phyloP scores from a whole-genome alignment of 169 alveolate species.

The Amoebophrya sp. region DNA sequence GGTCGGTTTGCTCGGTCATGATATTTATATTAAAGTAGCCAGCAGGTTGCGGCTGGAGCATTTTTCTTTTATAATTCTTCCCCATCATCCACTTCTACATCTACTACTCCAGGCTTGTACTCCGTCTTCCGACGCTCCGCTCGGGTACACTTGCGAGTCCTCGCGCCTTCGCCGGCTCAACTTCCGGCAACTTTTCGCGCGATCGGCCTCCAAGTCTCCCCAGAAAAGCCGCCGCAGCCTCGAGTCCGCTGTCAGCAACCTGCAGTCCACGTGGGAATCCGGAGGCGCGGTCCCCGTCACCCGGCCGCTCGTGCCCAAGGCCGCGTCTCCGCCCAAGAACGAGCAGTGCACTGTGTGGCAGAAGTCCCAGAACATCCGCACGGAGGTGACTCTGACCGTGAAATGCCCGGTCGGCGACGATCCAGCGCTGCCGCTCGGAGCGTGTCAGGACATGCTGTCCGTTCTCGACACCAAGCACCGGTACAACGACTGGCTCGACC shows the following conservation, averaged over 20 bases:
- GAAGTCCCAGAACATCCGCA: not conserved
- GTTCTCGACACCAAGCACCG: not conserved
- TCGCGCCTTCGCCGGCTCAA: not conserved
- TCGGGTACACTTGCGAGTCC: not conserved
- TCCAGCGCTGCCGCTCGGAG: no score
- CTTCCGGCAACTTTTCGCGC: not conserved
- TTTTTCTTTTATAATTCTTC: no score
- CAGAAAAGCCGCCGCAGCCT: not conserved
- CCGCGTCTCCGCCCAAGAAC: not conserved
- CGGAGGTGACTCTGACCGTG: not conserved
- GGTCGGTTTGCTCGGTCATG: no score
- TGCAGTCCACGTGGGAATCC: not conserved
- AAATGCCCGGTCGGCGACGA: not conserved
- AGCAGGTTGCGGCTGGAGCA: no score
- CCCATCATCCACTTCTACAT: no score
- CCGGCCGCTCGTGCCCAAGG: not conserved
- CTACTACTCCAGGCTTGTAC: not conserved
- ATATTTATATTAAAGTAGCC: no score
- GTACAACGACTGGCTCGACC: not conserved
- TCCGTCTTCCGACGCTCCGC: not conserved
- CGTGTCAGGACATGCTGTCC: not conserved
- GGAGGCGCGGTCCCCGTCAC: not conserved
- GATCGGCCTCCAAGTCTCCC: not conserved
- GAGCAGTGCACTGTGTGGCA: not conserved
- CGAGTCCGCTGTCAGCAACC: not conserved